phyloP scores from a whole-genome alignment of 129 eudicot species.

The Dittrichia graveolens region DNA sequence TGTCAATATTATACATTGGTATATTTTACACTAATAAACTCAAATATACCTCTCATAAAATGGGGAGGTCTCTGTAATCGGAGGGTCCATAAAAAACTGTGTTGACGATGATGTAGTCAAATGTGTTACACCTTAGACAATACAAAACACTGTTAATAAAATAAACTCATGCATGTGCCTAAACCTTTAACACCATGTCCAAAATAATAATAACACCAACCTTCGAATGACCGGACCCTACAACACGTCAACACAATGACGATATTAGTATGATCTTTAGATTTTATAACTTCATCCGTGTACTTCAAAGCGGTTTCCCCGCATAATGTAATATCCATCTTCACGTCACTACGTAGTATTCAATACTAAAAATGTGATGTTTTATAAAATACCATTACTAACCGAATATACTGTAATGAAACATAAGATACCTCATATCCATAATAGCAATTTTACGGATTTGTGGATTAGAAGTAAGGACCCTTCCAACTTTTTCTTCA shows the following conservation, averaged over 20 bases:
- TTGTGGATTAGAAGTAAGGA: neutral
- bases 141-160: too few relatives aligned
- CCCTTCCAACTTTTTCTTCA: neutral
- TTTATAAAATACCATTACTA: neutral
- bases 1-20: too few relatives aligned
- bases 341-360: neutral
- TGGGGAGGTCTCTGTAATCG: too few relatives aligned
- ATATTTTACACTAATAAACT: too few relatives aligned
- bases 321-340: neutral
- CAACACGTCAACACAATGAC: neutral
- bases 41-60: too few relatives aligned
- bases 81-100: too few relatives aligned
- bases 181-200: too few relatives aligned
- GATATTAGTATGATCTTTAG: neutral
- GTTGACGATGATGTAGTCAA: too few relatives aligned
- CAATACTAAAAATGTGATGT: too few relatives aligned
- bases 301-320: neutral
- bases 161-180: too few relatives aligned
- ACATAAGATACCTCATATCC: neutral
- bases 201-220: neutral
- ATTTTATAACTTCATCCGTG: neutral
- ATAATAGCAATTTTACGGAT: neutral
- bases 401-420: neutral
- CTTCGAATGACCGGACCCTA: neutral
- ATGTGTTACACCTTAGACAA: too few relatives aligned